phyloP scores from a whole-genome alignment of 1,284 basidiomycete species.

The Chiua sp. region DNA sequence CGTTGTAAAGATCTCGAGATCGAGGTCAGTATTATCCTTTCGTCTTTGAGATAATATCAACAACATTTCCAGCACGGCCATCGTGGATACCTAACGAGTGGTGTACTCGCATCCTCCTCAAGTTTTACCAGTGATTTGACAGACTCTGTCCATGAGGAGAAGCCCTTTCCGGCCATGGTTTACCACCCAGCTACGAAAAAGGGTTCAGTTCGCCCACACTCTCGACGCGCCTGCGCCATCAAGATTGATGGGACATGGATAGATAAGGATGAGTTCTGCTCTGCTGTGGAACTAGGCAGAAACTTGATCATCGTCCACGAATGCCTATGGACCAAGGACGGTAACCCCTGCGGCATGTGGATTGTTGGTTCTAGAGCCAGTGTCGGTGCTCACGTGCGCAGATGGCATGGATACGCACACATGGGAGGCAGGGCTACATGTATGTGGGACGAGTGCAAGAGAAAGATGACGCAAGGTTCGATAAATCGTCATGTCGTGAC shows the following conservation, averaged over 20 bases:
- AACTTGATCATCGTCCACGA: constrained; percentile 5
- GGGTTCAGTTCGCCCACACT: not conserved
- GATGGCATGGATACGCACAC: constrained; percentile 6
- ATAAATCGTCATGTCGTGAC: constrained; percentile 16
- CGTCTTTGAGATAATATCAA: no score
- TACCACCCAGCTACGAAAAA: not conserved
- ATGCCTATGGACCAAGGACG: constrained; percentile 12
- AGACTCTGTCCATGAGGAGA: no score
- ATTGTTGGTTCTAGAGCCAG: constrained; percentile 1
- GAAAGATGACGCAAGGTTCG: constrained; percentile 13
- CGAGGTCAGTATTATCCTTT: not conserved
- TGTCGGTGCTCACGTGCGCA: constrained; percentile 16
- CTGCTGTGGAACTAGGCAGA: no score
- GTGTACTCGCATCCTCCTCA: no score
- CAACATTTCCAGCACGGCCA: not conserved
- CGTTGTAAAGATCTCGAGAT: not conserved
- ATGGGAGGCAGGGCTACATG: not conserved
- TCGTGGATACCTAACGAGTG: not conserved
- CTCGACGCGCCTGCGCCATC: constrained; percentile 1
- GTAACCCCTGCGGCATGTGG: constrained; percentile 17
- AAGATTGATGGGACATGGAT: constrained; percentile 6
- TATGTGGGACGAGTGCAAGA: constrained; percentile 16
- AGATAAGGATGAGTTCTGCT: constrained; percentile 9
- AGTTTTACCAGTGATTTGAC: not conserved
- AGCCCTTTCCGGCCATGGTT: not conserved